These are phyloP conservation scores for Pelargonium citronellum DNA, from an alignment of 441 rosid species.

Conservation along the genomic window DNA sequence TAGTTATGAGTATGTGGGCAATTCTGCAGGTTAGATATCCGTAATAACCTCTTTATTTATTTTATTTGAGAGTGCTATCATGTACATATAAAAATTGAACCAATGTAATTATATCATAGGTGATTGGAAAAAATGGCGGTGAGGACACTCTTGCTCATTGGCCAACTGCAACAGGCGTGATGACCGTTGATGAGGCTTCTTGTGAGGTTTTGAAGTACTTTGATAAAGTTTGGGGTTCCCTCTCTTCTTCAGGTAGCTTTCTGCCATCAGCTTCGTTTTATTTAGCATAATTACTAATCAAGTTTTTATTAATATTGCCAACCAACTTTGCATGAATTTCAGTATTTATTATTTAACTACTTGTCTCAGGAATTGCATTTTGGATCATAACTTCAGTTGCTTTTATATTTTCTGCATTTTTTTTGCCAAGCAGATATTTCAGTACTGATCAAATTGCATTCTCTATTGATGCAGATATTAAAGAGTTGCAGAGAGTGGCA, in stretches of 20 bases:
- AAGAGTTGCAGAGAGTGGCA: conserved; percentile 69
- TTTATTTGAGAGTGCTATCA: not conserved
- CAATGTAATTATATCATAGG: conserved; percentile 40
- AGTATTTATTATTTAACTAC: not conserved
- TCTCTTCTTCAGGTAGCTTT: conserved; percentile 72
- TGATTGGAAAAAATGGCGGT: conserved; percentile 84
- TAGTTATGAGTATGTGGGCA: no score
- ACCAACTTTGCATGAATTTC: not conserved
- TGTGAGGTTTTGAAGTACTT: conserved; percentile 78
- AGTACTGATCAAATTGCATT: not conserved
- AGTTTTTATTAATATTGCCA: not conserved
- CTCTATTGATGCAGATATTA: conserved; percentile 47
- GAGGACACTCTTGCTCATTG: conserved; percentile 97
- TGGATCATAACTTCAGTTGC: no score
- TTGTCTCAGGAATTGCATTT: no score
- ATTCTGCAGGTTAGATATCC: no score
- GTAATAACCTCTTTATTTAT: not conserved
- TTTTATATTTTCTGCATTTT: not conserved
- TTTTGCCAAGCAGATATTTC: not conserved
- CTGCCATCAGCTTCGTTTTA: conserved; percentile 13
- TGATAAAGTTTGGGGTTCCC: conserved; percentile 79
- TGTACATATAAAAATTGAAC: conserved; percentile 13
- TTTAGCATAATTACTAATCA: not conserved
- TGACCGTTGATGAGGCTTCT: conserved; percentile 75
- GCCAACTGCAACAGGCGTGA: conserved; percentile 74